A percentile compares a stretch with the other conserved stretches of the same genome.
Evolutionary conservation across 495 filamentous ascomycete genomes (phyloP).

Genomic region (Podospora pseudopauciseta): DNA sequence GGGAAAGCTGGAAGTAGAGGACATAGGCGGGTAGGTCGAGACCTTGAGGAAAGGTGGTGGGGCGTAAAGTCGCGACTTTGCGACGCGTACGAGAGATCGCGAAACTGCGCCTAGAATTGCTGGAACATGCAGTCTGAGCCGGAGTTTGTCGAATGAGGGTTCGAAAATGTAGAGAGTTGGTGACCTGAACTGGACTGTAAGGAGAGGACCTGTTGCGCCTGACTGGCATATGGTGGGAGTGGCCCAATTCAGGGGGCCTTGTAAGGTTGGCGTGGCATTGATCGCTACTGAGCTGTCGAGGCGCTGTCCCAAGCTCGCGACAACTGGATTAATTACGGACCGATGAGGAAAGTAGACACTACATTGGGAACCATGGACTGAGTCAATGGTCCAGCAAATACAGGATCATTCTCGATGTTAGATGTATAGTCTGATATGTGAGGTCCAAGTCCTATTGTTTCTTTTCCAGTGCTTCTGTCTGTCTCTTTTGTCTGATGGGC

Average conservation of each 20-base stretch:
- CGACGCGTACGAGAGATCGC: neutral
- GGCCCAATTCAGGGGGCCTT: neutral
- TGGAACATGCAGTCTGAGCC: neutral
- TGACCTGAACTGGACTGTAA: neutral
- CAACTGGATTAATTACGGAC: neutral
- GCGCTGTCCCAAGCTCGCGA: neutral
- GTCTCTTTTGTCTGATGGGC: neutral
- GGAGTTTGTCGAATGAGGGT: neutral
- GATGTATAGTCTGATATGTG: neutral
- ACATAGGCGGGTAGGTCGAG: neutral
- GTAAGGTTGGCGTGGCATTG: neutral
- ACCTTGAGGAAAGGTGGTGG: neutral
- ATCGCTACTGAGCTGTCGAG: neutral
- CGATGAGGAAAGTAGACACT: neutral
- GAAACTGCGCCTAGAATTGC: neutral
- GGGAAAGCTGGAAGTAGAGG: neutral
- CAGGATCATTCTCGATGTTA: neutral
- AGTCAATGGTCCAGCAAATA: neutral
- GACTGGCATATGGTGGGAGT: neutral
- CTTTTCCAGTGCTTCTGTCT: neutral
- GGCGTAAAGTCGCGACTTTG: neutral
- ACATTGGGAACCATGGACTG: neutral
- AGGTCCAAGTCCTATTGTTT: neutral
- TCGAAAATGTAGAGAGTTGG: neutral
- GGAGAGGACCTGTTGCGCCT: neutral